These are phyloP conservation scores for Miscanthus lutarioriparius DNA, from an alignment of 176 grass and related monocot species.

Conservation along the genomic window DNA sequence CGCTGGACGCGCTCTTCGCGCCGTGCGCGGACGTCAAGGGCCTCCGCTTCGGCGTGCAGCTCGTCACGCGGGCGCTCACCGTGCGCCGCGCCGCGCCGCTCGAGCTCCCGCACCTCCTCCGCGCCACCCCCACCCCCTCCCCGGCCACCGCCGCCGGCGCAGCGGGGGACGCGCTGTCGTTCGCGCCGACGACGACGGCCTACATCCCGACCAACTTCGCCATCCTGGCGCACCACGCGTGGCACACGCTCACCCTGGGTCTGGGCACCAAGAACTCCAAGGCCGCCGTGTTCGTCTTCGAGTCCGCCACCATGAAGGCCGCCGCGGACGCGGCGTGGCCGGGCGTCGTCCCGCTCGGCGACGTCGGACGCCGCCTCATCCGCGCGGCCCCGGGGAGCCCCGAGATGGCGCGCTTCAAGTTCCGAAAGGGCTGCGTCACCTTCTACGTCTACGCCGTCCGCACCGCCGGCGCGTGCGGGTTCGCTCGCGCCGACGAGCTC, in stretches of 20 bases:
- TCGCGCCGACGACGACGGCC: slow-evolving; percentile 75
- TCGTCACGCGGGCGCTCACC: slow-evolving; percentile 58
- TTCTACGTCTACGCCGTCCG: slow-evolving; percentile 94
- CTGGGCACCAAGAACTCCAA: slow-evolving; percentile 95
- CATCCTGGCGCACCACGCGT: slow-evolving; percentile 94
- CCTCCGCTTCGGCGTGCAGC: slow-evolving; percentile 79
- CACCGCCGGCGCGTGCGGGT: slow-evolving; percentile 56
- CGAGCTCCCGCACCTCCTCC: slow-evolving; percentile 88
- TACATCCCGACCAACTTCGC: slow-evolving; percentile 95
- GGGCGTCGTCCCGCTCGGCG: slow-evolving; percentile 71
- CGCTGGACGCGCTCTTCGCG: slow-evolving; percentile 68
- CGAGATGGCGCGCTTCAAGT: slow-evolving; percentile 97
- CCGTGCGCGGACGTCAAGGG: slow-evolving; percentile 77
- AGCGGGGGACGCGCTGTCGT: slow-evolving; percentile 39
- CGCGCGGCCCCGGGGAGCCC: slow-evolving; percentile 43
- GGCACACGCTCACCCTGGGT: slow-evolving; percentile 89
- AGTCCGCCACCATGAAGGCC: slow-evolving; percentile 72
- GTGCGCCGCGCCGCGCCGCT: slow-evolving; percentile 77
- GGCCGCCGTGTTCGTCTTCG: slow-evolving; percentile 85
- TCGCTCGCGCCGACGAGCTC: slow-evolving; percentile 79
- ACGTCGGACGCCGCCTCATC: slow-evolving; percentile 76
- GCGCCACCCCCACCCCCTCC: slow-evolving; percentile 26
- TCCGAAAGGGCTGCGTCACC: slow-evolving; percentile 91
- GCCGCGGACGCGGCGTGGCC: slow-evolving; percentile 75
- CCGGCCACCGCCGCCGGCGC: not conserved